Evolutionary conservation across 805 yeast genomes (phyloP).

Genomic region (Ogataea salicorniae): DNA sequence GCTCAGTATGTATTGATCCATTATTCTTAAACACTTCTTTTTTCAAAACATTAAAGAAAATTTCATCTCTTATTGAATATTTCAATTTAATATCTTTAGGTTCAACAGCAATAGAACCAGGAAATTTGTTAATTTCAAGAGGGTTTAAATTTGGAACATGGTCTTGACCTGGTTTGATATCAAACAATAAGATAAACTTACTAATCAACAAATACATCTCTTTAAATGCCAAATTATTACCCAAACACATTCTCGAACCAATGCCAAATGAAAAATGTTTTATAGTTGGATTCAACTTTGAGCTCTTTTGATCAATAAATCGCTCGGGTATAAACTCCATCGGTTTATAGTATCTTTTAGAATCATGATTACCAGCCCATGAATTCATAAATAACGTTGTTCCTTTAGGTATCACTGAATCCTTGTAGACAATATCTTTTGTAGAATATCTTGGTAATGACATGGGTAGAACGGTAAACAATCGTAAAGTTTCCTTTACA

Average conservation of each 20-base stretch:
- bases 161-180: constrained; percentile 33
- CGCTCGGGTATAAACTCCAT: constrained; percentile 47
- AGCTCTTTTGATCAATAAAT: constrained; percentile 33
- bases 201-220: constrained; percentile 58
- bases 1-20: no score
- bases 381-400: constrained; percentile 62
- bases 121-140: constrained; percentile 39
- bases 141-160: constrained; percentile 4
- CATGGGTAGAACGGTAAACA: constrained; percentile 62
- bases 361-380: constrained; percentile 67
- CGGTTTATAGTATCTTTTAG: constrained; percentile 37
- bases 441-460: constrained; percentile 61
- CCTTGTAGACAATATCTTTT: constrained; percentile 37
- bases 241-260: constrained; percentile 72
- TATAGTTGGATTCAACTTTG: constrained; percentile 11
- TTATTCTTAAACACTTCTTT: no score
- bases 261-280: constrained; percentile 59
- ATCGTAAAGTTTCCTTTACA: constrained; percentile 56
- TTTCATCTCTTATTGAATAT: constrained; percentile 27
- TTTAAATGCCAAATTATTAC: constrained; percentile 55
- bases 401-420: constrained; percentile 44
- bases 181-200: constrained; percentile 48
- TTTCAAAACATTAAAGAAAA: not conserved
- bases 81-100: constrained; percentile 41
- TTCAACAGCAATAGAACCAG: constrained; percentile 59